Evolutionary conservation across 73 alveolate genomes (phyloP).

Genomic region (Blepharisma japonicum): DNA sequence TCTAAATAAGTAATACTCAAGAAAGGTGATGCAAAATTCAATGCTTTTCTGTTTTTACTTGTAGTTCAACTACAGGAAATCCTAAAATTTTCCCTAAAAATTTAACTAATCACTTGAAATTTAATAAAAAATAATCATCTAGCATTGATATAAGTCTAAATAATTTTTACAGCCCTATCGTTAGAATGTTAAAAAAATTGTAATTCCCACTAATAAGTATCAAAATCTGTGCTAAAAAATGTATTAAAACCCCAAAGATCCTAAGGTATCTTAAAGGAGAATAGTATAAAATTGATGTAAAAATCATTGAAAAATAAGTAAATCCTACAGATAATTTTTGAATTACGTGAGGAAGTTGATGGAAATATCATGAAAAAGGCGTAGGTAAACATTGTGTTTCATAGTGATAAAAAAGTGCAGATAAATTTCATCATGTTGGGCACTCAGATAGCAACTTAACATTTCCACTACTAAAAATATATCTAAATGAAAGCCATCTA

Average conservation of each 20-base stretch:
- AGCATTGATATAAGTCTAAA: slow-evolving; percentile 25
- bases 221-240: slow-evolving; percentile 42
- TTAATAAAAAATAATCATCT: slow-evolving; percentile 41
- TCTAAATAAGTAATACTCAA: neutral
- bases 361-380: slow-evolving; percentile 67
- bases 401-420: slow-evolving; percentile 82
- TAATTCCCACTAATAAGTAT: slow-evolving; percentile 80
- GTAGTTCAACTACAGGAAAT: neutral
- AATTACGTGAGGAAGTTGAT: slow-evolving; percentile 55
- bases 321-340: slow-evolving; percentile 56
- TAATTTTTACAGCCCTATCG: slow-evolving; percentile 51
- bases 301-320: slow-evolving; percentile 46
- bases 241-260: slow-evolving; percentile 54
- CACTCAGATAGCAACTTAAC: slow-evolving; percentile 67
- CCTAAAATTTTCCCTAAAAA: no score
- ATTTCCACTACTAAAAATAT: slow-evolving; percentile 74
- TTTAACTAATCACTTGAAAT: no score
- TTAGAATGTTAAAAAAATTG: slow-evolving; percentile 74
- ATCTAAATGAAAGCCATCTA: slow-evolving; percentile 69
- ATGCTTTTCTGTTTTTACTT: neutral
- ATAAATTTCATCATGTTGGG: slow-evolving; percentile 85
- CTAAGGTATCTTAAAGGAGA: slow-evolving; percentile 72
- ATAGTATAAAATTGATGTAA: slow-evolving; percentile 63
- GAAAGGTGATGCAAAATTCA: neutral
- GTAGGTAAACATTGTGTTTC: slow-evolving; percentile 78